Conservation (phyloP, 768 basidiomycete genomes). For the Xerocomellus amylosporus region DNA sequence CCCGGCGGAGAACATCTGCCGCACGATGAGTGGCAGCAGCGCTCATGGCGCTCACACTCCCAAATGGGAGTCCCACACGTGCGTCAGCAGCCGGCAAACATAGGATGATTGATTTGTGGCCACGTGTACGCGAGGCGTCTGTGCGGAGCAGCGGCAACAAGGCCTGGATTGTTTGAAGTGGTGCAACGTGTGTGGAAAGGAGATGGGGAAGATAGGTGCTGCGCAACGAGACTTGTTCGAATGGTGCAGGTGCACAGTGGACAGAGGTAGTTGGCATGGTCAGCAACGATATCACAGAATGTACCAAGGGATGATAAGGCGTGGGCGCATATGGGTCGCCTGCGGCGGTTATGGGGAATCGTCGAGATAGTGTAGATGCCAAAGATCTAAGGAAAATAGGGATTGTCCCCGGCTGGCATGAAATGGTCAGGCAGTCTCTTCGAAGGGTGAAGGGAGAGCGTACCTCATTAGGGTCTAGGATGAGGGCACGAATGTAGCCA, state of each 20-base stretch:
- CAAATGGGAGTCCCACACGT: slow-evolving; percentile 71
- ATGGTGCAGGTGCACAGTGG: slow-evolving; percentile 48
- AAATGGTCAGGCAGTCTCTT: slow-evolving; percentile 5
- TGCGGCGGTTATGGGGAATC: slow-evolving; percentile 72
- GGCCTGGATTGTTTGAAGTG: slow-evolving; percentile 72
- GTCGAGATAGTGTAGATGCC: slow-evolving; percentile 72
- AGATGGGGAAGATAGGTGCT: slow-evolving; percentile 68
- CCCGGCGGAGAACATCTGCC: slow-evolving; percentile 70
- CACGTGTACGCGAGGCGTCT: slow-evolving; percentile 52
- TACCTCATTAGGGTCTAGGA: slow-evolving; percentile 79
- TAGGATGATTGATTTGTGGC: slow-evolving; percentile 52
- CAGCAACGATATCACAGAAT: slow-evolving; percentile 76
- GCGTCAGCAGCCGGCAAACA: slow-evolving; percentile 74
- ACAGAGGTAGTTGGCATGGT: slow-evolving; percentile 46
- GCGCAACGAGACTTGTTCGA: slow-evolving; percentile 67
- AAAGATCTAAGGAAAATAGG: slow-evolving; percentile 79
- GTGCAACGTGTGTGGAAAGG: slow-evolving; percentile 70
- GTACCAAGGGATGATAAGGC: slow-evolving; percentile 64
- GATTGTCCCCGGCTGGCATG: slow-evolving; percentile 61
- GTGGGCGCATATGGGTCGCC: slow-evolving; percentile 80
- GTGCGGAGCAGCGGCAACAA: slow-evolving; percentile 74
- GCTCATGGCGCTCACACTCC: slow-evolving; percentile 66
- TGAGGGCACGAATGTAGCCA: slow-evolving; percentile 78
- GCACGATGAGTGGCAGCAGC: slow-evolving; percentile 70
- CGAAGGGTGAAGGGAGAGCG: slow-evolving; percentile 6